A percentile compares a stretch with the other conserved stretches of the same genome.
phyloP scores from a whole-genome alignment of 169 alveolate species.

The Plasmodium berghei region DNA sequence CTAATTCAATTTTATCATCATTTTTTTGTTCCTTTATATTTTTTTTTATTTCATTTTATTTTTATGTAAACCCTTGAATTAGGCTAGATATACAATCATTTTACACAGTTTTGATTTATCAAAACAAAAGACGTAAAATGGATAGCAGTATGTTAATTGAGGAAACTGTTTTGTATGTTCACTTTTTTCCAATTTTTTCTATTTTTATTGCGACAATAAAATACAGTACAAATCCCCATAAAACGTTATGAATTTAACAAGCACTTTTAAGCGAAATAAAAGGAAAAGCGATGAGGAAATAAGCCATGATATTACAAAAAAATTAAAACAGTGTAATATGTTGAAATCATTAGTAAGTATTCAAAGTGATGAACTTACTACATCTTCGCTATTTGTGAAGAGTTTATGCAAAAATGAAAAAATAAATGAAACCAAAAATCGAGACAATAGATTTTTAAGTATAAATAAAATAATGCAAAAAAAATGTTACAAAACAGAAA shows the following conservation, averaged over 20 bases:
- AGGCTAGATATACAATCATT: too few species aligned
- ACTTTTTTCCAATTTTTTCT: too few species aligned
- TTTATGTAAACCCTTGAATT: too few species aligned
- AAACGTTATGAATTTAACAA: constrained; percentile 74
- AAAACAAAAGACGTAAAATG: too few species aligned
- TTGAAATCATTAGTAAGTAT: constrained; percentile 17
- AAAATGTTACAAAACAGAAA: background rate
- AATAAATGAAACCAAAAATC: background rate
- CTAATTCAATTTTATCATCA: too few species aligned
- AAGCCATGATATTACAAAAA: constrained; percentile 66
- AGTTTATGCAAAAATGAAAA: constrained; percentile 8
- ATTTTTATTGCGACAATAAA: too few species aligned
- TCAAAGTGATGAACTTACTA: constrained; percentile 18
- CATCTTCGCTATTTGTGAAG: constrained; percentile 51
- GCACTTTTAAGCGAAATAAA: constrained; percentile 40
- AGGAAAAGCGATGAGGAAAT: constrained; percentile 76
- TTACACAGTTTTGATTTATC: too few species aligned
- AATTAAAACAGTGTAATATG: constrained; percentile 61
- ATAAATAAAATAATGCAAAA: background rate
- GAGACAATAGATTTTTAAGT: background rate
- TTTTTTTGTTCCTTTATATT: too few species aligned
- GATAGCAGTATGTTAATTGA: too few species aligned
- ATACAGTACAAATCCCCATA: background rate
- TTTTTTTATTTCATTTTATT: too few species aligned
- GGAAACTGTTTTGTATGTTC: too few species aligned